Base-by-base conservation (phyloP, 129 eudicot genomes). In the Saposhnikovia divaricata region DNA sequence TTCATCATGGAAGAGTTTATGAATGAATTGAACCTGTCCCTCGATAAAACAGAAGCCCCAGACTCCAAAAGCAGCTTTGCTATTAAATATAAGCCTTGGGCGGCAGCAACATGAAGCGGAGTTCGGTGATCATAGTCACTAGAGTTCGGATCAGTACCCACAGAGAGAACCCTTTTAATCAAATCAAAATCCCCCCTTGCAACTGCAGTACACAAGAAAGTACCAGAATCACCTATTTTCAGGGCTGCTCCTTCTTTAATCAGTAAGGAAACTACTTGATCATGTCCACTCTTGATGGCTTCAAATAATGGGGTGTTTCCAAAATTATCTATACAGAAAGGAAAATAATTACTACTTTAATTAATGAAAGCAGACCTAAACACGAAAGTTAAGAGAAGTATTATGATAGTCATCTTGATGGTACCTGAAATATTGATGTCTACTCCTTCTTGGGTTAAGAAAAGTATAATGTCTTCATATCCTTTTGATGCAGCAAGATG, bases 401-500 rank as follows among this genome's bases (percentile, higher is more conserved):
- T 34, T 27, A 81, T 5, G 15, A 9, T 42, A 63, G 3, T 19
- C 21, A 13, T 13, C 13, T n/a, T 63, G 18, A 46, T 2, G 11
- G 80, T 76, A 92, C 99, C 99, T 89, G 83, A 81, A 40, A 79
- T 82, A 57, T 89, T 83, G 57, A 89, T 59, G 77, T 89, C 96
- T 27, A 92, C 92, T 16, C 87, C 89, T 89, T 89, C 94, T 85
- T 90, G 93, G 82, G 92, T 82, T 57, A 95, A 97, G 88, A 84
- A 92, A 59, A 83, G 72, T 47, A 80, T 84, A 77, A 92, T 84
- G 31, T 95, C 95, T 85, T 88, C 96, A 37, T 83, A 88, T 79
- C 99, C 97, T 85, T 83, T 86, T 40, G 97, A 89, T 87, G 99
- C 99, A 80, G 95, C 94, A 40, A 95, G 92, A 90, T 95, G 99